Base-by-base conservation (phyloP, 1,139 yeast genomes). In the Candida anutae region DNA sequence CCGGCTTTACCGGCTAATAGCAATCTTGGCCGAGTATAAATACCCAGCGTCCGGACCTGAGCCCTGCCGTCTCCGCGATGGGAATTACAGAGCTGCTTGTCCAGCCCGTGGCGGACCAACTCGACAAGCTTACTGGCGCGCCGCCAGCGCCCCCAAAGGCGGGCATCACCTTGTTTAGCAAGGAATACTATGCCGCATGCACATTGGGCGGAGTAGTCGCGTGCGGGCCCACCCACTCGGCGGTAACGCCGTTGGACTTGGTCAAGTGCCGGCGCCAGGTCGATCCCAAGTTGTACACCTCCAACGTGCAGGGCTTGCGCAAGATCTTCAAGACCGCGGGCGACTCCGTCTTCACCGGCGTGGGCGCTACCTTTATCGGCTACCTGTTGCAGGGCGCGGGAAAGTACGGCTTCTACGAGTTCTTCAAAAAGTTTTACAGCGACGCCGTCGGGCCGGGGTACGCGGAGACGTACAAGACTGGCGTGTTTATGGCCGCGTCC, bases 381-480 rank as follows among this genome's bases (percentile, higher is more conserved):
- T 88, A 88, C 60, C 78, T 95, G 10, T 62, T 85, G 46, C 97
- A 88, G 61, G 96, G 97, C 46, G 94, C 95, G 34, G 95, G 95
- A 46, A 88, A 88, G 60, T 88, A 87, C 58, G 96, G 97, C 25
- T 79, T 85, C 57, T 88, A 88, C 58, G 96, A 88, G 59, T 70
- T 64, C 45, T 88, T 87, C 69, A 88, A 88, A 61, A 75, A 81
- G 57, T 64, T 71, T 32, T 88, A 85, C 55, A 58, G 77, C 31
- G 77, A 74, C 43, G 40, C 74, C 16, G 74, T 79, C 27, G 94
- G 95, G 20, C 74, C 70, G 23, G 76, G 78, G 36, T 38, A 42
- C 35, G 80, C 87, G 27, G 55, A 61, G 31, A 71, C 74, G 37
- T 77, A 78, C 62, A 77, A 75, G 53, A 82, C 94, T 11, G 70